Percentiles rank a stretch among this genome's conserved stretches.
phyloP scores from a whole-genome alignment of 768 basidiomycete genomes.

The Xerocomellus dryophilus region DNA sequence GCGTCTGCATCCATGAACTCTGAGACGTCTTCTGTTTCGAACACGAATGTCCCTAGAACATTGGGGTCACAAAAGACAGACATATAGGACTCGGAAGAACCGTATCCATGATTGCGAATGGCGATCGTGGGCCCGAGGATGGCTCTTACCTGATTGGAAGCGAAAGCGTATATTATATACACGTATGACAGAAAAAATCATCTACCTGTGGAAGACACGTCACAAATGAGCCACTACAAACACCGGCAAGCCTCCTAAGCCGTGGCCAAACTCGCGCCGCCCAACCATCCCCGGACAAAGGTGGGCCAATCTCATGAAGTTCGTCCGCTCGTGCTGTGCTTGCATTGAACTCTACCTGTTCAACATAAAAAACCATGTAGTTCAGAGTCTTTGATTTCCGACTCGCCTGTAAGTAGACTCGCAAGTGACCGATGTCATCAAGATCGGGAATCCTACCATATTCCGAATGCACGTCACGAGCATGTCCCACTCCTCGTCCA shows the following conservation, averaged over 20 bases:
- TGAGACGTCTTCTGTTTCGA: slow-evolving; percentile 7
- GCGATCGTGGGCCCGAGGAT: slow-evolving; percentile 11
- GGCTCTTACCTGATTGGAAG: not conserved
- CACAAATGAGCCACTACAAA: slow-evolving; percentile 16
- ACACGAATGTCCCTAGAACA: slow-evolving; percentile 7
- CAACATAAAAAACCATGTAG: not conserved
- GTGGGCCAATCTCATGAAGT: slow-evolving; percentile 14
- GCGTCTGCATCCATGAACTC: slow-evolving; percentile 3
- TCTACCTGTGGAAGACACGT: slow-evolving; percentile 7
- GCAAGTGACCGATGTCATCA: slow-evolving; percentile 9
- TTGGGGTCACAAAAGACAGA: not conserved
- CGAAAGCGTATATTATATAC: not conserved
- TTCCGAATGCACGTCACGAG: slow-evolving; percentile 7
- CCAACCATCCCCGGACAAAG: slow-evolving; percentile 13
- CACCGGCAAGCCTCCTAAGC: not conserved
- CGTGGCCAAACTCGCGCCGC: slow-evolving; percentile 14
- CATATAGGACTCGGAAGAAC: slow-evolving; percentile 7
- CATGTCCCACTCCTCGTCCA: slow-evolving; percentile 10
- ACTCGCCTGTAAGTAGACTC: slow-evolving; percentile 9
- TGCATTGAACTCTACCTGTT: slow-evolving; percentile 2
- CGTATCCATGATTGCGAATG: slow-evolving; percentile 11
- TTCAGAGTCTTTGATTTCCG: no score
- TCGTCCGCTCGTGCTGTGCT: slow-evolving; percentile 12
- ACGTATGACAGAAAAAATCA: not conserved
- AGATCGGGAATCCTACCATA: slow-evolving; percentile 13